Percentiles rank a stretch among this genome's conserved stretches.
phyloP scores from a whole-genome alignment of 2,329 filamentous ascomycete species.

The Periglandula ipomoeae region DNA sequence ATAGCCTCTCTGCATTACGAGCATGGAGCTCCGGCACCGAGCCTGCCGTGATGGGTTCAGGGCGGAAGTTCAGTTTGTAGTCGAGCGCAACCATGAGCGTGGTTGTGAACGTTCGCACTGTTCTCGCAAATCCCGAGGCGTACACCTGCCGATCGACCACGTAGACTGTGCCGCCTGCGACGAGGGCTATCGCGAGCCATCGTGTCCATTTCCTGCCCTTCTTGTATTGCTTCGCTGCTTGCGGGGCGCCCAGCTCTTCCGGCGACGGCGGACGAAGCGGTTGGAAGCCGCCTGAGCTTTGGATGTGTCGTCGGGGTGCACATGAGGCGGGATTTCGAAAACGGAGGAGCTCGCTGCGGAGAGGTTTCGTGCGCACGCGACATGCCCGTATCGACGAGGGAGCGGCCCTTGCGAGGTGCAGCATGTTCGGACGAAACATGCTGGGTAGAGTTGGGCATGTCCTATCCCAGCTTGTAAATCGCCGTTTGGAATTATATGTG shows the following conservation, averaged over 20 bases:
- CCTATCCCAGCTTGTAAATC: background rate
- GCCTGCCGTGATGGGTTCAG: conserved; percentile 63
- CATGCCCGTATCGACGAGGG: conserved; percentile 8
- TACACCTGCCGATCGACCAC: conserved; percentile 65
- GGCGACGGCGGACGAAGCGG: conserved; percentile 70
- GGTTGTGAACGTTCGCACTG: conserved; percentile 68
- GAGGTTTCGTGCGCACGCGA: conserved; percentile 8
- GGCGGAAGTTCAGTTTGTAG: conserved; percentile 94
- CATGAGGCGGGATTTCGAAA: background rate
- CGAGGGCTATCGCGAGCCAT: conserved; percentile 54
- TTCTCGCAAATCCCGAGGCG: conserved; percentile 69
- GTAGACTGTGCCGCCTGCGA: conserved; percentile 54
- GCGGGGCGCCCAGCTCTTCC: conserved; percentile 64
- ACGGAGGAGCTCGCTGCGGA: conserved; percentile 7
- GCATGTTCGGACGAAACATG: conserved; percentile 22
- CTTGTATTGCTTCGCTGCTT: conserved; percentile 60
- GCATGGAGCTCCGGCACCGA: conserved; percentile 70
- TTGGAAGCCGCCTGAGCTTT: conserved; percentile 40
- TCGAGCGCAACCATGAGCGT: conserved; percentile 78
- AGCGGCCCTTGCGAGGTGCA: conserved; percentile 13
- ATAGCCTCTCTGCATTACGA: conserved; percentile 76
- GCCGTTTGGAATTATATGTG: background rate
- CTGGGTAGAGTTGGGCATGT: conserved; percentile 10
- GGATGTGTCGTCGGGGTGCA: conserved; percentile 17
- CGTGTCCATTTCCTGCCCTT: conserved; percentile 68